Percentiles rank a stretch among this genome's conserved stretches.
Conservation (phyloP, 1,139 yeast species). For the Blastobotrys buckinghamii region DNA sequence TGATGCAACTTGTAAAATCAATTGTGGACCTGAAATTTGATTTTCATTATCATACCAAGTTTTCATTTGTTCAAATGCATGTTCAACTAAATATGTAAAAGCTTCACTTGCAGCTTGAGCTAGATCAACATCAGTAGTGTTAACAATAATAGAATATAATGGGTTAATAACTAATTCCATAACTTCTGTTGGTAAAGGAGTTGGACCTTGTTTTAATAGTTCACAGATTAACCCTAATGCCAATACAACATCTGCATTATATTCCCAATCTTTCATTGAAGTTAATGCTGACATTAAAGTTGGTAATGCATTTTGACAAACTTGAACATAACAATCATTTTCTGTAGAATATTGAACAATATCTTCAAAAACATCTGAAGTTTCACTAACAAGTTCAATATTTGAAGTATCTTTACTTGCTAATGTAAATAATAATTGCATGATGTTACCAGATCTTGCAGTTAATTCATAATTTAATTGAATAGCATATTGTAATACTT, state of each 20-base stretch:
- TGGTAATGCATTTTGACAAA: slow-evolving; percentile 46
- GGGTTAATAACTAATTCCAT: slow-evolving; percentile 48
- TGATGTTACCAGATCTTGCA: slow-evolving; percentile 39
- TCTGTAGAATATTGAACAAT: slow-evolving; percentile 46
- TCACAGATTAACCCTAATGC: slow-evolving; percentile 61
- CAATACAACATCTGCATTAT: slow-evolving; percentile 50
- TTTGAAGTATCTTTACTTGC: slow-evolving; percentile 74
- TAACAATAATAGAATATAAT: slow-evolving; percentile 45
- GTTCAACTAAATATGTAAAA: slow-evolving; percentile 55
- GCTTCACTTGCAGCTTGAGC: slow-evolving; percentile 75
- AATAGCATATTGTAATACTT: slow-evolving; percentile 55
- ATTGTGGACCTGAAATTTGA: slow-evolving; percentile 45
- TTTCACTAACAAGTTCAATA: slow-evolving; percentile 52
- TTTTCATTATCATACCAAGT: slow-evolving; percentile 36
- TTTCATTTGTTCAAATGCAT: slow-evolving; percentile 42
- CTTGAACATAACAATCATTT: slow-evolving; percentile 35
- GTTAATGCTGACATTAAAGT: slow-evolving; percentile 16
- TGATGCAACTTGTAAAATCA: slow-evolving; percentile 56
- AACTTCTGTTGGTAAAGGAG: slow-evolving; percentile 44
- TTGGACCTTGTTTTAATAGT: slow-evolving; percentile 45
- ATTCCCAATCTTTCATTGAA: slow-evolving; percentile 24
- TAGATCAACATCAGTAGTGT: slow-evolving; percentile 69
- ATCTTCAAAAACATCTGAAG: slow-evolving; percentile 58
- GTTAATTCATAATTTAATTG: slow-evolving; percentile 38
- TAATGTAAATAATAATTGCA: slow-evolving; percentile 55